Evolutionary conservation across 768 basidiomycete species (phyloP).

Genomic region (Tricholoma hemisulphureum): DNA sequence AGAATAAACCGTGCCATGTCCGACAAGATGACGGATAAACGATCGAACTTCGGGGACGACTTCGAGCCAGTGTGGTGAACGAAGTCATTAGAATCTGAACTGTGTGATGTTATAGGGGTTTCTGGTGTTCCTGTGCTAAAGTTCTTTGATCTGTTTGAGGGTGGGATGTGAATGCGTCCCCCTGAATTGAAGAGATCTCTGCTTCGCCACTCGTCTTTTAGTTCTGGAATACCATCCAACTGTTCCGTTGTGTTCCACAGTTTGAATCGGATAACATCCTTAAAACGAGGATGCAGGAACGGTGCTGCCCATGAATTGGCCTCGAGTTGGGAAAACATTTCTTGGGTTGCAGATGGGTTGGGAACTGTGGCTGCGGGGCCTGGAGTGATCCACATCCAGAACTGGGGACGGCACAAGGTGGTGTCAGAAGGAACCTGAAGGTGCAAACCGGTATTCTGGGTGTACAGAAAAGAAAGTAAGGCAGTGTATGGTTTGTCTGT

Average conservation of each 20-base stretch:
- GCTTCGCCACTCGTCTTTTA: constrained; percentile 86
- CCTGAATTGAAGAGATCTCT: constrained; percentile 87
- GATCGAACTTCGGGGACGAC: constrained; percentile 82
- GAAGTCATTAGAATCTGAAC: constrained; percentile 43
- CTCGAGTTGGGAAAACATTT: constrained; percentile 83
- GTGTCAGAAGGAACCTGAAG: constrained; percentile 48
- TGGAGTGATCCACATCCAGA: constrained; percentile 99
- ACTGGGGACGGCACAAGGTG: constrained; percentile 77
- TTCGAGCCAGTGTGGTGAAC: constrained; percentile 82
- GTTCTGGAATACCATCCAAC: constrained; percentile 85
- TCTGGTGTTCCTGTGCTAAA: background rate
- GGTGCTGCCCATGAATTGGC: constrained; percentile 93
- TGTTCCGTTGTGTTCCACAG: constrained; percentile 99
- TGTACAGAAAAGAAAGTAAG: constrained; percentile 90
- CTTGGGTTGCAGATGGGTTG: constrained; percentile 72
- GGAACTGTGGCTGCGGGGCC: constrained; percentile 92
- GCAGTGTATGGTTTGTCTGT: constrained; percentile 99
- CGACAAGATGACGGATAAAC: constrained; percentile 88
- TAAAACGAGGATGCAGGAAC: constrained; percentile 90
- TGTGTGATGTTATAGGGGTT: constrained; percentile 16
- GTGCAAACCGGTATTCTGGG: constrained; percentile 89
- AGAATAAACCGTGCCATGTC: constrained; percentile 98
- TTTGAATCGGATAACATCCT: constrained; percentile 90
- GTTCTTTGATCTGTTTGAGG: constrained; percentile 31
- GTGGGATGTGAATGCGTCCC: constrained; percentile 66